Evolutionary conservation across 257 asterid species (phyloP), one percentile per base, ranked within the genome.

Genomic region (Sherardia arvensis): DNA sequence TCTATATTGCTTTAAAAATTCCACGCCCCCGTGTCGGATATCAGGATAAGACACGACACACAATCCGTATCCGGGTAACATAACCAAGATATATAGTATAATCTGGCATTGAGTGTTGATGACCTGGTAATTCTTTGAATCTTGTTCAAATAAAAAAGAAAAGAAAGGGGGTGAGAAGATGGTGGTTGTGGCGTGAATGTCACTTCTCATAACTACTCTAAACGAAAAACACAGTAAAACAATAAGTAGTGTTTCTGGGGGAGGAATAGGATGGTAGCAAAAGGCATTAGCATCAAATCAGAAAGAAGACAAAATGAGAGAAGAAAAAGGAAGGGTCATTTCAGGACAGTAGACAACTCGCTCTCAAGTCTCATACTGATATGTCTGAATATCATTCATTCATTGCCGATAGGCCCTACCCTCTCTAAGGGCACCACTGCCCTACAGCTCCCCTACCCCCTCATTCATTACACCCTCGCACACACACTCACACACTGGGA

Each of bases 341-440:
- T 83, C 91, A 86, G 72, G 86, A 83, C 88, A 86, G 56, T 66
- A 76, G 90, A 86, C 94, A 86, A 83, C 88, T 83, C 94, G 80
- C 87, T 78, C 91, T 84, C 91, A 83, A 75, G 70, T 76, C 87
- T 80, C 22, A 8, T 2, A 83, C 79, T 87, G 70, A 69, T 43
- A 14, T 69, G 86, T 80, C 84, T 76, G 80, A 69, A 48, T 40
- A 49, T 20, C 26, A 47, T 47, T 27, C 34, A 59, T 26, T 77
- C 82, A 76, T 74, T 80, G 85, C 78, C 71, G 74, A 23, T 28
- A 8, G 77, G 61, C 34, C 85, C 64, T 14, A 38, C 32, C 38
- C 21, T 26, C 53, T 47, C 45, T 8, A 56, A 18, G 38, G 61
- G 29, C 26, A 55, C 54, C 26, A 1, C 20, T 49, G 56, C 56